phyloP scores from a whole-genome alignment of 768 basidiomycete genomes.

The Xerocomus brunneocitrinus region DNA sequence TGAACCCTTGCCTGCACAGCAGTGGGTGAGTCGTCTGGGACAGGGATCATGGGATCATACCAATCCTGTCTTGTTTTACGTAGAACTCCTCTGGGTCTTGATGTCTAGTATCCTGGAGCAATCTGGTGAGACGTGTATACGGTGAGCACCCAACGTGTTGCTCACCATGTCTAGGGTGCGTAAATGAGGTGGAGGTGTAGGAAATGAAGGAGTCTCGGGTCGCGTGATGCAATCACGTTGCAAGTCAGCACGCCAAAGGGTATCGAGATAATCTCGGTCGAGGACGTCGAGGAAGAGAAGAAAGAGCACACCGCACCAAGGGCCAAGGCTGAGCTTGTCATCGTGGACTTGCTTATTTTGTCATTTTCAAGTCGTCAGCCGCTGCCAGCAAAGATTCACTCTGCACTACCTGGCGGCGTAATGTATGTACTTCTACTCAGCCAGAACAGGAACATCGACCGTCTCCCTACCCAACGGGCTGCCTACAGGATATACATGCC shows the following conservation, averaged over 20 bases:
- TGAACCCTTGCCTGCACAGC: slow-evolving; percentile 81
- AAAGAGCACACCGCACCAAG: neutral
- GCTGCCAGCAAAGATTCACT: slow-evolving; percentile 3
- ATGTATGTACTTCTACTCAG: neutral
- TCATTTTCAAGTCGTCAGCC: slow-evolving; percentile 29
- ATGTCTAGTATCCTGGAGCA: slow-evolving; percentile 53
- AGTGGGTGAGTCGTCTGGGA: slow-evolving; percentile 15
- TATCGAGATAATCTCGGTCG: neutral
- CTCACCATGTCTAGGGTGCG: slow-evolving; percentile 19
- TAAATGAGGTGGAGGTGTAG: neutral
- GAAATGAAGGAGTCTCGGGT: slow-evolving; percentile 1
- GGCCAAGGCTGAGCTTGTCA: slow-evolving; percentile 1
- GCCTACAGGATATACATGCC: neutral
- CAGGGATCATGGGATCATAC: slow-evolving; percentile 40
- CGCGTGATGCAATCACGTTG: slow-evolving; percentile 13
- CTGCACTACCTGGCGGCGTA: too few species aligned
- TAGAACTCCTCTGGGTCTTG: slow-evolving; percentile 97
- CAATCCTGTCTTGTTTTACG: slow-evolving; percentile 96
- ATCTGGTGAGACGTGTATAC: slow-evolving; percentile 7
- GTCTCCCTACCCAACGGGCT: neutral
- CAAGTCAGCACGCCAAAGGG: neutral
- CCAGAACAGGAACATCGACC: too few species aligned
- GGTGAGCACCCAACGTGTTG: neutral
- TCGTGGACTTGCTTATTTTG: slow-evolving; percentile 25
- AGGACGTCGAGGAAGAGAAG: slow-evolving; percentile 4